Base-by-base conservation (phyloP, 257 asterid genomes). In the Solanum bulbocastanum region DNA sequence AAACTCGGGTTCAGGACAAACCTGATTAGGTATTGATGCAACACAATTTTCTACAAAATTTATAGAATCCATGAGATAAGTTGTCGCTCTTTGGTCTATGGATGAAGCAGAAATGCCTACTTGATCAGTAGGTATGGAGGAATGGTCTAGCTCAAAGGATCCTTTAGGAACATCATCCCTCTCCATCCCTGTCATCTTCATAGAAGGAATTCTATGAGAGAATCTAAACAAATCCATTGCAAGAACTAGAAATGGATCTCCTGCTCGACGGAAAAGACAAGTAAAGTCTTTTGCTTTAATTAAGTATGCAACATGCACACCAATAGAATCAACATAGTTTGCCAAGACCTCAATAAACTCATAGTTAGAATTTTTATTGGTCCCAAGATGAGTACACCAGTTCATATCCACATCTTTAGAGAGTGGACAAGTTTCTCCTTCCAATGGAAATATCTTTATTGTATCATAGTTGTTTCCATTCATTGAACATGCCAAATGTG, bases 91-190 rank as follows among this genome's bases (percentile, higher is more conserved):
- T 42, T 87, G 75, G 7, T 40, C 86, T 25, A 39, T 10, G 33
- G 76, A 27, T 22, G 86, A 81, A 83, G 81, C 35, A 35, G 75
- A 69, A 76, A 49, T 36, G 60, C 62, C 88, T 44, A 30, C 86
- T 16, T 36, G 76, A 42, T 71, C 78, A 15, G 85, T 13, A 30
- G 92, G 93, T 68, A 91, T 62, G 74, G 88, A 86, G 79, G 92
- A 95, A 83, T 94, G 93, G 83, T 94, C 94, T 36, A 94, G 94
- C 83, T 93, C 95, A 66, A 90, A 93, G 46, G 91, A 89, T 22
- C 90, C 92, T 36, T 66, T 37, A 10, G 89, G 90, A 78, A 91
- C 90, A 58, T 89, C 83, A 73, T 49, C 18, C 37, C 94, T 68
- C 72, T 91, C 90, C 15, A 87, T 84, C 58, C 91, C 88, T 23